A percentile compares a stretch with the other conserved stretches of the same genome.
phyloP scores from a whole-genome alignment of 129 eudicot species.

The Saussurea involucrata region DNA sequence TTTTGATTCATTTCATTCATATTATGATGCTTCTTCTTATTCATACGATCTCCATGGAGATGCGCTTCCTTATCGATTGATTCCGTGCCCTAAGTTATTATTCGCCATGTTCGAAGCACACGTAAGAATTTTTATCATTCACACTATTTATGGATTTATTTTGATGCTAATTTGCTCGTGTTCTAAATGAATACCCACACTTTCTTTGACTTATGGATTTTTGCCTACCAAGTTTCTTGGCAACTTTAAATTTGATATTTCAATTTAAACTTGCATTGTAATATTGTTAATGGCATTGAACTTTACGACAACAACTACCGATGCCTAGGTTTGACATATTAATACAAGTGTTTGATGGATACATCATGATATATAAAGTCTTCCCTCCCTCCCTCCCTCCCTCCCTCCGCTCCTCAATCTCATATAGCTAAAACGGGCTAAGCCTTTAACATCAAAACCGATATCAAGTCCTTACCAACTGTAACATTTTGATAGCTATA shows the following conservation, averaged over 20 bases:
- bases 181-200: background rate
- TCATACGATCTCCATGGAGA: constrained; percentile 18
- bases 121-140: constrained; percentile 19
- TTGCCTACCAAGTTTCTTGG: background rate
- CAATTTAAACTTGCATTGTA: background rate
- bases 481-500: background rate
- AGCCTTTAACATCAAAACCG: background rate
- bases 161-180: background rate
- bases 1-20: background rate
- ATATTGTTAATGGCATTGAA: constrained; percentile 4
- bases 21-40: constrained; percentile 3
- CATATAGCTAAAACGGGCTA: background rate
- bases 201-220: constrained; percentile 17
- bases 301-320: background rate
- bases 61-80: constrained; percentile 12
- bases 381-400: background rate
- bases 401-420: background rate
- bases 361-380: background rate
- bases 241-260: background rate
- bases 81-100: constrained; percentile 14
- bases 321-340: background rate
- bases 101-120: constrained; percentile 46
- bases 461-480: background rate
- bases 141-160: background rate
- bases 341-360: background rate